Evolutionary conservation across 441 rosid genomes (phyloP), one percentile per base, ranked within the genome.

Genomic region (Erodium moschatum): DNA sequence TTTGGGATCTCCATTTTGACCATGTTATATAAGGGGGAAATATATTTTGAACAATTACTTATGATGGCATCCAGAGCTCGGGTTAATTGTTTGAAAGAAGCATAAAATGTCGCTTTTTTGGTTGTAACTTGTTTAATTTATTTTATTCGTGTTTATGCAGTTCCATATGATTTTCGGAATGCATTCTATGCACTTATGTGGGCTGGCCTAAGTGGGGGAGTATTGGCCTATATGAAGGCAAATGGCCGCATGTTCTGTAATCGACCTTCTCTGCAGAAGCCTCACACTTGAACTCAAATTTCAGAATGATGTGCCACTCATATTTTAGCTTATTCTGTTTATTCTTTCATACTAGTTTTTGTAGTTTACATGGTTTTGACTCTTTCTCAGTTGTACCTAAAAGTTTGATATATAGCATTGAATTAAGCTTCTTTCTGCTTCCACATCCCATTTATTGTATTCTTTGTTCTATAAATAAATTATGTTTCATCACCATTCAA

Each of bases 211-310:
- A 78, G 92, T 69, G 58, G 82, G 38, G 96, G 76, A 8, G 69
- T 94, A 65, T 87, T 85, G 72, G 87, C 83, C 65, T 70, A 90
- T 76, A 86, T 94, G 72, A 90, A 75, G 75, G 88, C 89, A 15
- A 87, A 91, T 52, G 99, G 97, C 65, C 82, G 99, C 78, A 72
- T 91, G 74, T 94, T 90, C 84, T 94, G 97, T 85, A 90, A 94
- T 65, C 85, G 97, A 63, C 99, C 99, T 76, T 88, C 92, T 79
- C 86, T 91, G 67, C 92, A 88, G 77, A 90, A 89, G 67, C 99
- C 97, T 46, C 77, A 87, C 56, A 33, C 68, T 81, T 92, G 85
- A 86, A 75, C 15, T 74, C 67, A 40, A 31, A 44, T 29, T 66
- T 72, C 46, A 5, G 48, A 52, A 67, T 38, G 60, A 67, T 64